These are phyloP conservation scores for Verticillium nubilum DNA, from an alignment of 2,329 filamentous ascomycete species.

Conservation along the genomic window DNA sequence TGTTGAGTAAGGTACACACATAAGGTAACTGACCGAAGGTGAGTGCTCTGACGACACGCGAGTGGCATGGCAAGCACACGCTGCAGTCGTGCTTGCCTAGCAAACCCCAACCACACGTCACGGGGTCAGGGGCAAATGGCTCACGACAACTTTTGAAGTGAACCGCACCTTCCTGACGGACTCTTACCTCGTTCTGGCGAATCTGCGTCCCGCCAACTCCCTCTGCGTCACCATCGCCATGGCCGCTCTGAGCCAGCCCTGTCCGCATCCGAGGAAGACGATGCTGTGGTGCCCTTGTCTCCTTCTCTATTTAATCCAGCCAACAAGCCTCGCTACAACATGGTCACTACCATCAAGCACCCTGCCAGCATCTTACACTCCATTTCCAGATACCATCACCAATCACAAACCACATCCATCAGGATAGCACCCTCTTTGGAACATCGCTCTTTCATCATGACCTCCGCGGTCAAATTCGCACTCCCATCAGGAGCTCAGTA, in stretches of 20 bases:
- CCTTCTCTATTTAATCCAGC: background rate
- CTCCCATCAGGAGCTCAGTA: slow-evolving; percentile 23
- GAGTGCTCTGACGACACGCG: background rate
- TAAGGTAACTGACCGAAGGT: background rate
- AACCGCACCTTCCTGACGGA: background rate
- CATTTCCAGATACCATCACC: background rate
- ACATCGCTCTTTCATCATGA: background rate
- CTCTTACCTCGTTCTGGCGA: background rate
- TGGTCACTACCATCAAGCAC: background rate
- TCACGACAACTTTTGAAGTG: background rate
- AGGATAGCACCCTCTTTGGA: background rate
- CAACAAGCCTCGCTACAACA: background rate
- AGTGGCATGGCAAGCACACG: background rate
- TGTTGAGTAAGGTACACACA: background rate
- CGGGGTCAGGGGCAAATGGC: background rate
- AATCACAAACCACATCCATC: background rate
- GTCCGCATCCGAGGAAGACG: background rate
- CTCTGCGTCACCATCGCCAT: background rate
- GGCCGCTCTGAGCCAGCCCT: background rate
- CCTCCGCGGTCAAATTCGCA: slow-evolving; percentile 20
- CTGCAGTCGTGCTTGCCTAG: background rate
- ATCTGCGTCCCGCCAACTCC: background rate
- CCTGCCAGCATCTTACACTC: background rate
- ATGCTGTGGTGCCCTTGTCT: background rate
- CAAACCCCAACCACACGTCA: background rate